Conservation (phyloP, 129 eudicot genomes). For the Centrapalus pauciflorus region DNA sequence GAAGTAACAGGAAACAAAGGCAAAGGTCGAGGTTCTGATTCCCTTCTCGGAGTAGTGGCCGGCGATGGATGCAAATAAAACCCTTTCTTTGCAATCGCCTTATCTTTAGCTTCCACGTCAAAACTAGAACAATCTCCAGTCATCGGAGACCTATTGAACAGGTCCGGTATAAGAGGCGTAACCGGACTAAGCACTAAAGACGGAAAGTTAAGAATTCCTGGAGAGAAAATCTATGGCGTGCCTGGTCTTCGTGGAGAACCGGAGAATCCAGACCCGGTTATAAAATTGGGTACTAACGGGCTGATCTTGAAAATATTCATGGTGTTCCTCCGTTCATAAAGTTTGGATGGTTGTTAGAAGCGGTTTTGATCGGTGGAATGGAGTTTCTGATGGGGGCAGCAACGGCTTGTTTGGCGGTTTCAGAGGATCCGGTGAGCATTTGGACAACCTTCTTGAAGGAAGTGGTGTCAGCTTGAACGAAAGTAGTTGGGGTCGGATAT, state of each 20-base stretch:
- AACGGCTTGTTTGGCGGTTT: slow-evolving; percentile 29
- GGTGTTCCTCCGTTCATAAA: slow-evolving; percentile 53
- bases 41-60: too few species aligned
- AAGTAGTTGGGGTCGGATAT: slow-evolving; percentile 77
- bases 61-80: too few species aligned
- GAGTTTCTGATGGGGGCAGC: slow-evolving; percentile 24
- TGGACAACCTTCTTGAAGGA: too few species aligned
- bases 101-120: slow-evolving; percentile 33
- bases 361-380: slow-evolving; percentile 46
- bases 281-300: slow-evolving; percentile 35
- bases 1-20: too few species aligned
- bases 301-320: slow-evolving; percentile 45
- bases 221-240: too few species aligned
- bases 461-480: slow-evolving; percentile 73
- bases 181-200: too few species aligned
- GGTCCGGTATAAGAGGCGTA: too few species aligned
- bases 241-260: too few species aligned
- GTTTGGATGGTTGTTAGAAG: slow-evolving; percentile 46
- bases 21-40: too few species aligned
- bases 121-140: neutral
- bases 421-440: slow-evolving; percentile 67
- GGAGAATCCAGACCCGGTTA: slow-evolving; percentile 13
- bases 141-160: slow-evolving; percentile 37
- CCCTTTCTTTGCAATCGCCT: slow-evolving; percentile 49
- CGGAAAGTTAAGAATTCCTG: too few species aligned